A percentile compares a stretch with the other conserved stretches of the same genome.
These are phyloP conservation scores for Tulasnella calospora DNA, from an alignment of 768 basidiomycete genomes.

Conservation along the genomic window DNA sequence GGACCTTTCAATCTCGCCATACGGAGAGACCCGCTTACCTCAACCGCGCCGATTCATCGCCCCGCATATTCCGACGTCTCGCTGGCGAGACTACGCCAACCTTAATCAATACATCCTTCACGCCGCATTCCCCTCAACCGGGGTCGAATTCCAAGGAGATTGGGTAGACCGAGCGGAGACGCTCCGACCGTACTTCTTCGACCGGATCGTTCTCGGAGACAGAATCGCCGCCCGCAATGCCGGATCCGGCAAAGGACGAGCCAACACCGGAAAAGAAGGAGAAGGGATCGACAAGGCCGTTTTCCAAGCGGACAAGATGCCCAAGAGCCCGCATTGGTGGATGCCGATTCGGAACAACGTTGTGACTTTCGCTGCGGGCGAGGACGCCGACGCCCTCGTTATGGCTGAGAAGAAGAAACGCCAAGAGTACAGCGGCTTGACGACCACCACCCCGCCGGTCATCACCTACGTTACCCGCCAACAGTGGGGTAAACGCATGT, in stretches of 20 bases:
- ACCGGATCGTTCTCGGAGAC: constrained; percentile 80
- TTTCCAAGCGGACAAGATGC: constrained; percentile 36
- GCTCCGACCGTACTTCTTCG: constrained; percentile 70
- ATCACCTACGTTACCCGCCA: constrained; percentile 42
- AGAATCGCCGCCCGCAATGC: constrained; percentile 51
- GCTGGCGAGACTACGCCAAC: constrained; percentile 84
- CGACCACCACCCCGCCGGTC: constrained; percentile 46
- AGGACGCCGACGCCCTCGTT: constrained; percentile 32
- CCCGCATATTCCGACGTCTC: constrained; percentile 61
- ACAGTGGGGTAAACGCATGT: constrained; percentile 48
- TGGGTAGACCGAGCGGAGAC: constrained; percentile 75
- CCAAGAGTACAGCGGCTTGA: constrained; percentile 29
- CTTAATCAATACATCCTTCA: constrained; percentile 89
- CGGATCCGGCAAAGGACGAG: constrained; percentile 54
- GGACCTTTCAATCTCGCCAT: constrained; percentile 58
- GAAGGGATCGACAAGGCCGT: constrained; percentile 36
- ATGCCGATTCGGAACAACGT: constrained; percentile 40
- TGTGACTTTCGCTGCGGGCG: constrained; percentile 32
- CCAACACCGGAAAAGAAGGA: neutral
- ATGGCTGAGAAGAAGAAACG: constrained; percentile 34
- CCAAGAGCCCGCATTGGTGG: constrained; percentile 83
- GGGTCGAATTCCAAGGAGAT: constrained; percentile 76
- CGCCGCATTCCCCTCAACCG: constrained; percentile 71
- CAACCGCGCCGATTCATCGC: constrained; percentile 71
- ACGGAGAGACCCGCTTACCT: constrained; percentile 67